Evolutionary conservation across 2,329 filamentous ascomycete species (phyloP).

Genomic region (Metarhizium sp.): DNA sequence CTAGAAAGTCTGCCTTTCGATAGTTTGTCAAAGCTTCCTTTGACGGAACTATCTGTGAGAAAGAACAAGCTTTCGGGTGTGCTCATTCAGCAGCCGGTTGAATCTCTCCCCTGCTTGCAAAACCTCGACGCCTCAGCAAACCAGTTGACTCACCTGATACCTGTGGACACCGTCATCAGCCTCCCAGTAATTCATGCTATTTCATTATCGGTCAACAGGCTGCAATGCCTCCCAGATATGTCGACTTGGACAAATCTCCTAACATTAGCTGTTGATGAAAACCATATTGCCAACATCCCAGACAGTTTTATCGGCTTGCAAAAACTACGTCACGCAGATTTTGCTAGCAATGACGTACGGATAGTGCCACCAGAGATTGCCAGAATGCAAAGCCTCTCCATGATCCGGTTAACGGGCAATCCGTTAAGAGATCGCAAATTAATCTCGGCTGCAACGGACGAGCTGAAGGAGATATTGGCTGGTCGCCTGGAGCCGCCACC

Average conservation of each 20-base stretch:
- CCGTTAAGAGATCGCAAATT: slow-evolving; percentile 84
- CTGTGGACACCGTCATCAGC: slow-evolving; percentile 35
- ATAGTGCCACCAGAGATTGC: slow-evolving; percentile 67
- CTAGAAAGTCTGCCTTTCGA: slow-evolving; percentile 64
- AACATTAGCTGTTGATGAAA: slow-evolving; percentile 71
- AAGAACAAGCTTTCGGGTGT: slow-evolving; percentile 71
- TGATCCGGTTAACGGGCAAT: slow-evolving; percentile 77
- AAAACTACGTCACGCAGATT: slow-evolving; percentile 67
- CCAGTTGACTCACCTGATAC: slow-evolving; percentile 48
- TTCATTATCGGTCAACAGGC: slow-evolving; percentile 70
- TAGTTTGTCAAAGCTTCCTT: slow-evolving; percentile 53
- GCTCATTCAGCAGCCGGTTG: slow-evolving; percentile 56
- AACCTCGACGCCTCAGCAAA: slow-evolving; percentile 72
- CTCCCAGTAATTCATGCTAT: slow-evolving; percentile 67
- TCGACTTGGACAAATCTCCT: slow-evolving; percentile 63
- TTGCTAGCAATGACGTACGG: slow-evolving; percentile 76
- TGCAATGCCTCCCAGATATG: slow-evolving; percentile 64
- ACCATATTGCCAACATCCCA: slow-evolving; percentile 68
- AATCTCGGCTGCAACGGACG: slow-evolving; percentile 66
- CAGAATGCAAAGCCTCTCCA: slow-evolving; percentile 66
- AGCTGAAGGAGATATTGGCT: slow-evolving; percentile 66
- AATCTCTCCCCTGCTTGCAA: slow-evolving; percentile 55
- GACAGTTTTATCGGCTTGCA: slow-evolving; percentile 60
- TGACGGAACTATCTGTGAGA: slow-evolving; percentile 64
- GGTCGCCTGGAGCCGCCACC: slow-evolving; percentile 53